These are phyloP conservation scores for Serendipita vermifera DNA, from an alignment of 768 basidiomycete genomes.

Conservation along the genomic window DNA sequence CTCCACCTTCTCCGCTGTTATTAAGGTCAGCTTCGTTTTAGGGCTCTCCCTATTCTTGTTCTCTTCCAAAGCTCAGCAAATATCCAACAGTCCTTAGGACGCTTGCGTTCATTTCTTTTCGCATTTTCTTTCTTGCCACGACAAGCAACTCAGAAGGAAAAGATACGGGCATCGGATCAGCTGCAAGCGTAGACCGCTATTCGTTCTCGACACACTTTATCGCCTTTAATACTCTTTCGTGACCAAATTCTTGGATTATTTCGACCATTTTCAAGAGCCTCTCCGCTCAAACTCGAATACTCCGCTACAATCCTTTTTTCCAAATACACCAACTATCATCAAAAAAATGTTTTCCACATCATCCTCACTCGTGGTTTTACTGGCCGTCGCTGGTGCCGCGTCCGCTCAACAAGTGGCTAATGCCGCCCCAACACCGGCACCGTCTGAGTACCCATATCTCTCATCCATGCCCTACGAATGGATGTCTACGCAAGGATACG, in stretches of 20 bases:
- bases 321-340: too few relatives aligned
- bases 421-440: neutral
- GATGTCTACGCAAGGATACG: conserved; percentile 4
- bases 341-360: neutral
- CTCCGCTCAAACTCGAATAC: neutral
- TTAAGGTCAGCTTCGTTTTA: too few relatives aligned
- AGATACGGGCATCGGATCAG: too few relatives aligned
- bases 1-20: neutral
- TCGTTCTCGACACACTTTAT: neutral
- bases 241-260: neutral
- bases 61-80: too few relatives aligned
- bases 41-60: too few relatives aligned
- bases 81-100: neutral
- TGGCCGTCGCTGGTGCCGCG: neutral
- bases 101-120: neutral
- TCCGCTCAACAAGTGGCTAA: conserved; percentile 8
- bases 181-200: neutral
- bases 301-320: neutral
- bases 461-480: conserved; percentile 5
- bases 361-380: neutral
- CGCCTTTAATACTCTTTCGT: neutral
- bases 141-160: too few relatives aligned
- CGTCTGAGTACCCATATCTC: conserved; percentile 1
- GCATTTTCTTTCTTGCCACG: too few relatives aligned
- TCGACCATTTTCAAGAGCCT: neutral